Evolutionary conservation across 2,329 filamentous ascomycete species (phyloP), one percentile per base, ranked within the genome.

Genomic region (Ilyonectria sp.): DNA sequence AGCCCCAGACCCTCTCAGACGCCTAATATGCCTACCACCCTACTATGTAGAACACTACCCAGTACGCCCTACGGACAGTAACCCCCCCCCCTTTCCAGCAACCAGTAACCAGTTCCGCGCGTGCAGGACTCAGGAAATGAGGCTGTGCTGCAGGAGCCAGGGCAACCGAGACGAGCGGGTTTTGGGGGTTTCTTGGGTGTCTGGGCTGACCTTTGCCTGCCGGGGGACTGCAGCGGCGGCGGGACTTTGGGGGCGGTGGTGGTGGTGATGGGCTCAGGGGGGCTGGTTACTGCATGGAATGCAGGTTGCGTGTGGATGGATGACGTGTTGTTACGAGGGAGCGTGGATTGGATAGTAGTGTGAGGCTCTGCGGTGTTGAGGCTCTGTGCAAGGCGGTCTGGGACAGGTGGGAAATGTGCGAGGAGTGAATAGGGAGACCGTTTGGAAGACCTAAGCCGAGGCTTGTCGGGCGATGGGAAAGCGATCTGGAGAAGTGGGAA

Each of bases 371-470:
- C 15, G 35, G 23, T n/a, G 5, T 17, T 56, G 53, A 44, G 53
- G 53, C 53, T 56, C 53, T 56, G 53, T 21, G 33, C 19, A 31
- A 53, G 31, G 29, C 46, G 46, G 46, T 49, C 49, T 33, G 17
- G 49, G 26, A 50, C 13, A 29, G 23, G 26, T 33, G 40, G n/a
- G 40, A 43, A n/a, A n/a, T 17, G 40, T 17, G 15, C 15, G 15
- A n/a, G n/a, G 8, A 6, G 15, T n/a, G 40, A 43, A 7, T n/a
- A n/a, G 40, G 40, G 40, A 4, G 15, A 26, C 26, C 26, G 35
- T 2, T 17, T 40, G 13, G 17, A 40, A 15, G 35, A 17, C 17
- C 10, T 2, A 40, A 3, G 35, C 13, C n/a, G 15, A n/a, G 19
- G 40, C 15, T n/a, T n/a, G 40, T 7, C 4, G 13, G 23, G 10